Percentiles rank a stretch among this genome's conserved stretches.
Evolutionary conservation across 2,329 filamentous ascomycete genomes (phyloP).

Genomic region (Diplodia sapinea): DNA sequence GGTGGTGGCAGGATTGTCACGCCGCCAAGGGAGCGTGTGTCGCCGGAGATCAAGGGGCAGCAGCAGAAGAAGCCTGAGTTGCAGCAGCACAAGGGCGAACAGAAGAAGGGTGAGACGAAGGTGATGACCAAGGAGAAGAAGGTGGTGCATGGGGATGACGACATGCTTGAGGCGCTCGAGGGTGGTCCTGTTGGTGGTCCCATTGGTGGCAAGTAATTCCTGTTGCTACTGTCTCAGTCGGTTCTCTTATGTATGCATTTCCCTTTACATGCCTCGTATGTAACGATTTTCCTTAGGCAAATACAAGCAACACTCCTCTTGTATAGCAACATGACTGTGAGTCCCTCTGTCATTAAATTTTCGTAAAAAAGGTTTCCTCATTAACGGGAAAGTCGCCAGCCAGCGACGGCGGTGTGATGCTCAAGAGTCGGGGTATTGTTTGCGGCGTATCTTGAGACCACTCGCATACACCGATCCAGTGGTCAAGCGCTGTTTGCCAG

Average conservation of each 20-base stretch:
- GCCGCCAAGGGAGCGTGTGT: background rate
- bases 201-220: background rate
- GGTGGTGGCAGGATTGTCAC: background rate
- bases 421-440: background rate
- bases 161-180: background rate
- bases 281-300: too few species aligned
- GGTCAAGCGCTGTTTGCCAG: background rate
- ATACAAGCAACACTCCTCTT: background rate
- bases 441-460: background rate
- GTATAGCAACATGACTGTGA: too few species aligned
- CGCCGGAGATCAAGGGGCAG: background rate
- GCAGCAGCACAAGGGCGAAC: background rate
- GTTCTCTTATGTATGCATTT: too few species aligned
- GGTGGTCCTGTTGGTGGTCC: background rate
- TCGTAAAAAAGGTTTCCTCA: background rate
- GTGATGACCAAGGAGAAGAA: too few species aligned
- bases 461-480: background rate
- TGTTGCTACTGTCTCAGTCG: too few species aligned
- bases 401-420: background rate
- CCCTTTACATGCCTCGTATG: too few species aligned
- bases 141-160: background rate
- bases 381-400: background rate
- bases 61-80: background rate
- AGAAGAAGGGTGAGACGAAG: background rate
- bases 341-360: too few species aligned